Evolutionary conservation across 202 grass and related monocot species (phyloP).

Genomic region (Saccharum hybrid): DNA sequence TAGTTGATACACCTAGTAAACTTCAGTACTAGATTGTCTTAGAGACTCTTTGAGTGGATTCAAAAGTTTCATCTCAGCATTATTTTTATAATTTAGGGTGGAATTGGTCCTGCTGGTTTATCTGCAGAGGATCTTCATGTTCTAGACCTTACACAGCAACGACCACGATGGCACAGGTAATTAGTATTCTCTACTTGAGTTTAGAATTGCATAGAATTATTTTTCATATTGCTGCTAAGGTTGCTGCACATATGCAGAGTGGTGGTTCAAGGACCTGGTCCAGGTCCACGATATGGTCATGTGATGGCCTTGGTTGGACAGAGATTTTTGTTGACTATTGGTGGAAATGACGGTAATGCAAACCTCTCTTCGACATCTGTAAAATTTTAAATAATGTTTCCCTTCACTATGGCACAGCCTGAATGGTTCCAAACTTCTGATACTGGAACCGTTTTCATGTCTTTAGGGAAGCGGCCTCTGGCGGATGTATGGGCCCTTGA

Average conservation of each 20-base stretch:
- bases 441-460: slow-evolving; percentile 36
- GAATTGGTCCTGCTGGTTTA: slow-evolving; percentile 98
- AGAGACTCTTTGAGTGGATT: neutral
- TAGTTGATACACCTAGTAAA: slow-evolving; percentile 26
- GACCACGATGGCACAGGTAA: slow-evolving; percentile 97
- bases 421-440: slow-evolving; percentile 24
- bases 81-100: slow-evolving; percentile 64
- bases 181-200: slow-evolving; percentile 42
- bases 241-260: slow-evolving; percentile 61
- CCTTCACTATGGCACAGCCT: slow-evolving; percentile 8
- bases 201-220: slow-evolving; percentile 29
- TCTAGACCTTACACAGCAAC: slow-evolving; percentile 94
- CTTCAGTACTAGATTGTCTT: slow-evolving; percentile 11
- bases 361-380: slow-evolving; percentile 40
- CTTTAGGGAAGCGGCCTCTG: slow-evolving; percentile 83
- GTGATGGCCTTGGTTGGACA: slow-evolving; percentile 99
- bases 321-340: slow-evolving; percentile 95
- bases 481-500: slow-evolving; percentile 99
- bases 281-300: slow-evolving; percentile 96
- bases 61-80: slow-evolving; percentile 21
- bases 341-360: slow-evolving; percentile 93
- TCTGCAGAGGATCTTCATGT: slow-evolving; percentile 99
- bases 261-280: slow-evolving; percentile 98
- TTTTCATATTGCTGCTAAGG: slow-evolving; percentile 50
- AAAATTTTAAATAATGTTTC: slow-evolving; percentile 26